Percentiles rank a stretch among this genome's conserved stretches.
These are phyloP conservation scores for Glonium stellatum DNA, from an alignment of 495 filamentous ascomycete genomes.

Conservation along the genomic window DNA sequence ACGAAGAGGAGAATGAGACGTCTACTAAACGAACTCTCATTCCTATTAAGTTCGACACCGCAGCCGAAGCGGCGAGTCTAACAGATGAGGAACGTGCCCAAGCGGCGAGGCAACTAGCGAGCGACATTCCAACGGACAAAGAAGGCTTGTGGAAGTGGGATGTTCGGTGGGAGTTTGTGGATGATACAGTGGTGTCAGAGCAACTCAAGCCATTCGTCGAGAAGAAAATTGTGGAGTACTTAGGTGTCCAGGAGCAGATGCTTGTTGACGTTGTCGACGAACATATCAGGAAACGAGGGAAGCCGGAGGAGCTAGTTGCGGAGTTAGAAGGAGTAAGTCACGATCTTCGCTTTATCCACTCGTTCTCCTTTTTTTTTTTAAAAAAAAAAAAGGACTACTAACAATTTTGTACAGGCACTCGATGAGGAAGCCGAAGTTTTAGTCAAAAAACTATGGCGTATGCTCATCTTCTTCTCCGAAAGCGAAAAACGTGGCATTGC, in stretches of 20 bases:
- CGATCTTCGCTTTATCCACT: slow-evolving; percentile 5
- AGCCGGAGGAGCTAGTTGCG: slow-evolving; percentile 73
- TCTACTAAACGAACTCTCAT: slow-evolving; percentile 73
- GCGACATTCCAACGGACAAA: slow-evolving; percentile 82
- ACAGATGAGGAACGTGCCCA: slow-evolving; percentile 78
- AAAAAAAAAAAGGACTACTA: slow-evolving; percentile 26
- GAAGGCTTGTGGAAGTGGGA: slow-evolving; percentile 86
- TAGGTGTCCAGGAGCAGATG: slow-evolving; percentile 94
- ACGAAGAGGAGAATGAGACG: slow-evolving; percentile 67
- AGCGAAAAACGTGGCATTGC: slow-evolving; percentile 40
- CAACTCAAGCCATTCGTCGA: slow-evolving; percentile 92
- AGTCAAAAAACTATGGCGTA: slow-evolving; percentile 95
- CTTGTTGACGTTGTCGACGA: slow-evolving; percentile 88
- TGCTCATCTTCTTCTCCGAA: slow-evolving; percentile 98
- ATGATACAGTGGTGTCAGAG: slow-evolving; percentile 72
- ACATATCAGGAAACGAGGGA: slow-evolving; percentile 69
- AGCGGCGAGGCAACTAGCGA: slow-evolving; percentile 69
- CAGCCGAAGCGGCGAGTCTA: slow-evolving; percentile 60
- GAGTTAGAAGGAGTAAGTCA: slow-evolving; percentile 71
- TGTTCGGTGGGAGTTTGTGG: slow-evolving; percentile 91
- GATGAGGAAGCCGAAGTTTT: slow-evolving; percentile 92
- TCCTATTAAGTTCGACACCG: slow-evolving; percentile 84
- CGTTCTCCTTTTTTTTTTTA: background rate
- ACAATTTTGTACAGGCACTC: slow-evolving; percentile 54
- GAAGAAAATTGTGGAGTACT: slow-evolving; percentile 94